Base-by-base conservation (phyloP, 345 rosid species). In the Pistacia vera region DNA sequence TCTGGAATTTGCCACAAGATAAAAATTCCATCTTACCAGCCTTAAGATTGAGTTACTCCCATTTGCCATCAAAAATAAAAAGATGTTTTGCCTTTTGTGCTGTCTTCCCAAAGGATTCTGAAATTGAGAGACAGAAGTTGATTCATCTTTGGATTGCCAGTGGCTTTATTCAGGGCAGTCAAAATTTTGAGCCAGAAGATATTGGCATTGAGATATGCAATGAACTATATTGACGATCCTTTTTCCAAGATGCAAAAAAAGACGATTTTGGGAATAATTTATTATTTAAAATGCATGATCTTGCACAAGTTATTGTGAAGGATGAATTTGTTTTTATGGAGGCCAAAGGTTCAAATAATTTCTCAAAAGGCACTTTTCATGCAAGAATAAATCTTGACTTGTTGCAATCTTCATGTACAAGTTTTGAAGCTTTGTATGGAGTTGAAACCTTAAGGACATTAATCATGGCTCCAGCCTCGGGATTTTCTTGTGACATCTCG, bases 261-360 rank as follows among this genome's bases (percentile, higher is more conserved):
- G 58, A 70, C n/a, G 0, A 4, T 1, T 0, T 1, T 0, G 72
- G 75, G 4, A 6, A 49, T 1, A 52, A 6, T 1, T 17, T 30
- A 3, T 3, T 30, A 5, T 75, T 83, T 72, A 65, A 75, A 52
- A 80, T 80, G 78, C 80, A 75, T 68, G 81, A 78, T 18, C 72
- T 80, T 60, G 83, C 80, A 51, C 33, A 46, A 25, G 73, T 60
- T 2, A 22, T 79, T 41, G 68, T 36, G 63, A 41, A 22, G 4
- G 3, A 52, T 10, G 85, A 79, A 22, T 73, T 73, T 11, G 22
- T 3, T 17, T 4, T 46, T 16, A 14, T 51, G 20, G 58, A 58
- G 9, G 4, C 14, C 1, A 2, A 44, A 28, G 44, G 63, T 8
- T 73, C 33, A 11, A 13, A 18, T 33, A 13, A 12, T 35, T 5